Conservation (phyloP, 352 stramenopile genomes). For the Phytophthora nicotianae region DNA sequence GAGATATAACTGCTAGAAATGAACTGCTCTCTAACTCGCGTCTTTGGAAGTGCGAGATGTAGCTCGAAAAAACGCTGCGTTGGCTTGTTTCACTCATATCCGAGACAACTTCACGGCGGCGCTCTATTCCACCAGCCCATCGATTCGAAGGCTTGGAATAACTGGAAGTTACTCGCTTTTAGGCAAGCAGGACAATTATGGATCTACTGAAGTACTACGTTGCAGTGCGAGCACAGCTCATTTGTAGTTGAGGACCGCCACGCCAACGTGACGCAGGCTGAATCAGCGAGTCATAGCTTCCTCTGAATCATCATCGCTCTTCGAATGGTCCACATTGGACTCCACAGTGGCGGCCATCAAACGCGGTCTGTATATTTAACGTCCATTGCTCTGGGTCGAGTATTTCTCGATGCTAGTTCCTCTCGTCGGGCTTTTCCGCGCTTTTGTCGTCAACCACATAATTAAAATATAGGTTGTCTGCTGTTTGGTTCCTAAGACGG, state of each 20-base stretch:
- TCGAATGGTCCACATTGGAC: slow-evolving; percentile 1
- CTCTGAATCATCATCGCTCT: not conserved
- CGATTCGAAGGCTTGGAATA: slow-evolving; percentile 13
- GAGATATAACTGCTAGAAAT: not conserved
- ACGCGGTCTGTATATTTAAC: slow-evolving; percentile 37
- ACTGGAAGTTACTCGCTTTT: not conserved
- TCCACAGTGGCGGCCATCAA: slow-evolving; percentile 23
- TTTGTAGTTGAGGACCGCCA: no score
- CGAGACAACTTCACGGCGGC: no score
- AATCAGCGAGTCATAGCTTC: no score
- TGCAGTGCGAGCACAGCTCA: no score
- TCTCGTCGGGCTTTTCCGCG: slow-evolving; percentile 9
- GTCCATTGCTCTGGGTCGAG: slow-evolving; percentile 23
- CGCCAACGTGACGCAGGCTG: no score
- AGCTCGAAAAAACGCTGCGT: not conserved
- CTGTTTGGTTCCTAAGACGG: slow-evolving; percentile 3
- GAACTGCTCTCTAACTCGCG: slow-evolving; percentile 2
- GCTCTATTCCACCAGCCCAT: slow-evolving; percentile 22
- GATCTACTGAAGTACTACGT: not conserved
- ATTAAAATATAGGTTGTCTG: slow-evolving; percentile 39
- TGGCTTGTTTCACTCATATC: slow-evolving; percentile 8
- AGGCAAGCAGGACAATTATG: not conserved
- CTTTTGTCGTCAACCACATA: slow-evolving; percentile 33
- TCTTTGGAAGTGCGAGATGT: not conserved
- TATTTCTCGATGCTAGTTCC: slow-evolving; percentile 19